Conservation (phyloP, 2,329 filamentous ascomycete species). For the Trichoderma lentiforme region DNA sequence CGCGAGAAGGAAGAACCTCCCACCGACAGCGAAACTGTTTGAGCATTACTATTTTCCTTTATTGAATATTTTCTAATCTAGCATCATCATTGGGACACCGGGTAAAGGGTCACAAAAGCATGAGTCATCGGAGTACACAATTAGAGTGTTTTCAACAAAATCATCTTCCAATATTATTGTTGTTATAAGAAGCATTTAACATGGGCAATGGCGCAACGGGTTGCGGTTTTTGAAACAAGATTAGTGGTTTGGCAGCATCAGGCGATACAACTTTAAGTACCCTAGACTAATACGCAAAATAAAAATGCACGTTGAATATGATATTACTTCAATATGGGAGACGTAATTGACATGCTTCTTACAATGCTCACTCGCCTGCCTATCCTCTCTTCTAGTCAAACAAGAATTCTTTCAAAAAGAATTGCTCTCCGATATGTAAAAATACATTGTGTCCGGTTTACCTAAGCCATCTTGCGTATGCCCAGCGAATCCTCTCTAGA, state of each 20-base stretch:
- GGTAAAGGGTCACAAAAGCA: neutral
- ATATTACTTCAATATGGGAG: neutral
- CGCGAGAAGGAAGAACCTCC: slow-evolving; percentile 32
- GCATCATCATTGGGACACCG: neutral
- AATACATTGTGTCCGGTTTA: slow-evolving; percentile 22
- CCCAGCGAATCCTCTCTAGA: slow-evolving; percentile 83
- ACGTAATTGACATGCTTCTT: neutral
- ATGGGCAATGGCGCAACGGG: neutral
- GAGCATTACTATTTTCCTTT: neutral
- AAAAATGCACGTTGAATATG: neutral
- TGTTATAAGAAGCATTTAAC: neutral
- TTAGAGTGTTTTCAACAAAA: neutral
- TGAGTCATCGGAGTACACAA: neutral
- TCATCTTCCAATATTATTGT: too few relatives aligned
- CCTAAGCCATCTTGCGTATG: slow-evolving; percentile 73
- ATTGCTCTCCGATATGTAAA: neutral
- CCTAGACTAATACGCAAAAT: neutral
- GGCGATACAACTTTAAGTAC: neutral
- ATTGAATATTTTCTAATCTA: neutral
- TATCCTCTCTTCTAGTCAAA: neutral
- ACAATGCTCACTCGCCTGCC: neutral
- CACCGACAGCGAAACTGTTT: slow-evolving; percentile 13
- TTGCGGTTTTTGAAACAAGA: neutral
- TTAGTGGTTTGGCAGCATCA: neutral
- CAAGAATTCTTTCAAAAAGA: neutral